Evolutionary conservation across 1,284 basidiomycete species (phyloP), one percentile per base, ranked within the genome.

Genomic region (Tilletia indica): DNA sequence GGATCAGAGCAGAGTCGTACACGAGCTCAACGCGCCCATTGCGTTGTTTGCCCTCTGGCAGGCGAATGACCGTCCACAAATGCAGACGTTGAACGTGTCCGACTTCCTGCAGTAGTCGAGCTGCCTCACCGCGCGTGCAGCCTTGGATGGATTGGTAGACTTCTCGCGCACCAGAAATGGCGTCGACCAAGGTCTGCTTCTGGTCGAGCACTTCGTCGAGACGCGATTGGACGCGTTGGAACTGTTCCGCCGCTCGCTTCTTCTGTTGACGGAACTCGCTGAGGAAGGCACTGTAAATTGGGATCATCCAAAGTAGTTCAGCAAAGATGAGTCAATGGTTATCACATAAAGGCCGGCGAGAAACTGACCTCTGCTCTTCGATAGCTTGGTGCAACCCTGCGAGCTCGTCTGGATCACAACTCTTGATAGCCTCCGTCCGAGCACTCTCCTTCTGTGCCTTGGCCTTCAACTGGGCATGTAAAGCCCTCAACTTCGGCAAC

Each of bases 111-210:
- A 77, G 67, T 31, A 82, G 74, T 11, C 82, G 72, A 31, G 73
- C 76, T 1, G 78, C 80, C 68, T 83, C 81, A 48, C 78, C 78
- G 21, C 77, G 73, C 34, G 82, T 81, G 70, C 78, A 83, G 58
- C 80, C 82, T 21, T 78, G 78, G 61, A 82, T 82, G 74, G 80
- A 78, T 42, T 82, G 78, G 69, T 75, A 78, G n/a, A 78, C 77
- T 11, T 79, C 76, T 42, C 77, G 78, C 48, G 80, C 80, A 51
- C 75, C 74, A 45, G 75, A 72, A 19, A 81, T 79, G 69, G 73
- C 76, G 66, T 79, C 80, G 34, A 77, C 72, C 19, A 79, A 72
- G 64, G 73, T 73, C 5, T 73, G 74, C 73, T 77, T 78, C 72
- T 79, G 78, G 58, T 71, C 73, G 56, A 69, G 70, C 14, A 76